Evolutionary conservation across 768 basidiomycete species (phyloP).

Genomic region (Pisolithus orientalis): DNA sequence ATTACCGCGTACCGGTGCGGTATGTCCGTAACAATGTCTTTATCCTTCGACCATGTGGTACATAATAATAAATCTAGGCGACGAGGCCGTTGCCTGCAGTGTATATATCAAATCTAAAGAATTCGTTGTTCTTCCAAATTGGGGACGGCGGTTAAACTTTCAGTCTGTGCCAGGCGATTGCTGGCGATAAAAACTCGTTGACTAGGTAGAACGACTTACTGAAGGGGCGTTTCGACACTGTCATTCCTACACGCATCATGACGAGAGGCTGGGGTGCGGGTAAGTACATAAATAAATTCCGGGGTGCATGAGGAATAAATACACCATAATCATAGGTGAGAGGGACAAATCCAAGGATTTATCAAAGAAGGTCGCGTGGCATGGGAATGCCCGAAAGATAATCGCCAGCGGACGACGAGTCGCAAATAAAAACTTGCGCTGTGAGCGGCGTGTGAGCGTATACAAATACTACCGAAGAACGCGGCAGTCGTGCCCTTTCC

Average conservation of each 20-base stretch:
- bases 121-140: background rate
- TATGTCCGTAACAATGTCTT: too few relatives aligned
- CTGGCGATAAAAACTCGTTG: slow-evolving; percentile 31
- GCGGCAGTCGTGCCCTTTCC: slow-evolving; percentile 83
- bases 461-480: slow-evolving; percentile 82
- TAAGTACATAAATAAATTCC: background rate
- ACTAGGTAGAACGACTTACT: slow-evolving; percentile 40
- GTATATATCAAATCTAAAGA: too few relatives aligned
- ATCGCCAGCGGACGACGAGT: too few relatives aligned
- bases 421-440: slow-evolving; percentile 41
- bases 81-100: too few relatives aligned
- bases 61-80: too few relatives aligned
- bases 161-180: slow-evolving; percentile 1
- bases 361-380: background rate
- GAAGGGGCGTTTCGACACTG: slow-evolving; percentile 47
- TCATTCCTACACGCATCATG: slow-evolving; percentile 70
- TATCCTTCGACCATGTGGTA: too few relatives aligned
- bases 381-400: background rate
- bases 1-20: too few relatives aligned
- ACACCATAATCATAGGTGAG: background rate
- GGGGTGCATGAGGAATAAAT: background rate
- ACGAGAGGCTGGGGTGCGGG: slow-evolving; percentile 44
- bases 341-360: background rate
- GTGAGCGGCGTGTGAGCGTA: slow-evolving; percentile 79
- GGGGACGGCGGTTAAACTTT: background rate